phyloP scores from a whole-genome alignment of 768 basidiomycete genomes.

The Sarcodon sp. region DNA sequence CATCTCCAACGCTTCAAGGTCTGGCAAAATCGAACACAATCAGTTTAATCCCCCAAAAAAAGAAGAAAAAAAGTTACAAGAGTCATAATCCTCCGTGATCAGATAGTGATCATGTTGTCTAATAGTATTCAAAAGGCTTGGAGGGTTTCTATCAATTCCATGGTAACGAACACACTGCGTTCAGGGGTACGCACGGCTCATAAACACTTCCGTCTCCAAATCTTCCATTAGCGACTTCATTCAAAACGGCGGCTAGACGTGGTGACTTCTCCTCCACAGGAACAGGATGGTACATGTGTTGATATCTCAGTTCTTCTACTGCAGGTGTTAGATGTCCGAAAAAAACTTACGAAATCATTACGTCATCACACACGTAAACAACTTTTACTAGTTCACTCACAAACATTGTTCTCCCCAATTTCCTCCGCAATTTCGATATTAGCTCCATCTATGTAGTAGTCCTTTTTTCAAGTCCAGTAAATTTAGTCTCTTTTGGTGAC shows the following conservation, averaged over 20 bases:
- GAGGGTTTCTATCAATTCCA: slow-evolving; percentile 7
- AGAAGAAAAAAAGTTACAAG: slow-evolving; percentile 39
- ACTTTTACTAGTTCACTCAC: slow-evolving; percentile 38
- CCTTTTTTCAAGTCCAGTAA: background rate
- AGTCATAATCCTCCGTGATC: slow-evolving; percentile 88
- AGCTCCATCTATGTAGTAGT: slow-evolving; percentile 59
- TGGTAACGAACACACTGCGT: background rate
- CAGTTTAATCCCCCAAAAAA: background rate
- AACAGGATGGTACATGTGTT: slow-evolving; percentile 74
- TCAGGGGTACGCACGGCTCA: slow-evolving; percentile 54
- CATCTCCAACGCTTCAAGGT: slow-evolving; percentile 73
- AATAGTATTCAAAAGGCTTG: slow-evolving; percentile 62
- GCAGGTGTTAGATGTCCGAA: slow-evolving; percentile 81
- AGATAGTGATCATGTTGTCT: slow-evolving; percentile 70
- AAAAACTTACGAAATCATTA: slow-evolving; percentile 43
- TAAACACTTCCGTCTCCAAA: slow-evolving; percentile 80
- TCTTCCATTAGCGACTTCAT: slow-evolving; percentile 60
- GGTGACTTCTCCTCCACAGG: slow-evolving; percentile 79
- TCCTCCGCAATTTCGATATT: slow-evolving; percentile 97
- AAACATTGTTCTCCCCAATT: slow-evolving; percentile 86
- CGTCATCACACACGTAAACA: background rate
- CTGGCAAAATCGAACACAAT: slow-evolving; percentile 18
- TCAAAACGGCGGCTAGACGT: slow-evolving; percentile 65
- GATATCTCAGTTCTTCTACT: slow-evolving; percentile 78
- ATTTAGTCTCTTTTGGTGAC: slow-evolving; percentile 13